A percentile compares a stretch with the other conserved stretches of the same genome.
Evolutionary conservation across 2,329 filamentous ascomycete species (phyloP).

Genomic region (Exophiala calicioides): DNA sequence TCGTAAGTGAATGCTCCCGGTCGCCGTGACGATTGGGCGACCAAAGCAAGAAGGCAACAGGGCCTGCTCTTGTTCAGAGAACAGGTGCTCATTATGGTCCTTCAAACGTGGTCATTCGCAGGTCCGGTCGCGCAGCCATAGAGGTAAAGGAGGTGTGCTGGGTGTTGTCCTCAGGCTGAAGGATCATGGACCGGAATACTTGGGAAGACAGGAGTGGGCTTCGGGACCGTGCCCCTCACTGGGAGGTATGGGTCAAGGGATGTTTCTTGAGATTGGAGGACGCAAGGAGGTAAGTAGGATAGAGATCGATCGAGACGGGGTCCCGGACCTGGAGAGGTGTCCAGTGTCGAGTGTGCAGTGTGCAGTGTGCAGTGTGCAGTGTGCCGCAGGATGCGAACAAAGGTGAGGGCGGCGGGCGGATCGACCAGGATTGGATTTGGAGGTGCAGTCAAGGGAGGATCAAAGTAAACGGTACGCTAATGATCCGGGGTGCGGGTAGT

Average conservation of each 20-base stretch:
- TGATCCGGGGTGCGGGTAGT: conserved; percentile 13
- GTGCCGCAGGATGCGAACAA: conserved; percentile 11
- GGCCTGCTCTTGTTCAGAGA: conserved; percentile 23
- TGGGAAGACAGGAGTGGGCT: conserved; percentile 11
- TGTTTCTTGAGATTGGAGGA: not conserved
- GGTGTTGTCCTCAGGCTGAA: conserved; percentile 3
- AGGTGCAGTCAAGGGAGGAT: conserved; percentile 7
- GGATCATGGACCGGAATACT: conserved; percentile 1
- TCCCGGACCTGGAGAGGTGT: no score
- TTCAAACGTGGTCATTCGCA: conserved; percentile 15
- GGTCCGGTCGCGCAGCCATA: conserved; percentile 20
- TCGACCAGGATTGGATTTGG: conserved; percentile 20
- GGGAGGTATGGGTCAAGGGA: not conserved
- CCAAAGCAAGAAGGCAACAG: conserved; percentile 24
- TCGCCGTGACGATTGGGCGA: conserved; percentile 15
- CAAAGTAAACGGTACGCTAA: conserved; percentile 10
- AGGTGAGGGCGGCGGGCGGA: conserved; percentile 15
- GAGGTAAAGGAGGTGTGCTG: conserved; percentile 9
- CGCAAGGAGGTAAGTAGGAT: conserved; percentile 7
- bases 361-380: no score
- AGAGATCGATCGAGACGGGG: no score
- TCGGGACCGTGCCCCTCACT: conserved; percentile 6
- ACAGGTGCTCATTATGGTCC: conserved; percentile 26
- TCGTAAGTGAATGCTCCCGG: conserved; percentile 17
- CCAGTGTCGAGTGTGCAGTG: no score